Evolutionary conservation across 75 land plant genomes (phyloP).

Genomic region (Selaginella moellendorffii): DNA sequence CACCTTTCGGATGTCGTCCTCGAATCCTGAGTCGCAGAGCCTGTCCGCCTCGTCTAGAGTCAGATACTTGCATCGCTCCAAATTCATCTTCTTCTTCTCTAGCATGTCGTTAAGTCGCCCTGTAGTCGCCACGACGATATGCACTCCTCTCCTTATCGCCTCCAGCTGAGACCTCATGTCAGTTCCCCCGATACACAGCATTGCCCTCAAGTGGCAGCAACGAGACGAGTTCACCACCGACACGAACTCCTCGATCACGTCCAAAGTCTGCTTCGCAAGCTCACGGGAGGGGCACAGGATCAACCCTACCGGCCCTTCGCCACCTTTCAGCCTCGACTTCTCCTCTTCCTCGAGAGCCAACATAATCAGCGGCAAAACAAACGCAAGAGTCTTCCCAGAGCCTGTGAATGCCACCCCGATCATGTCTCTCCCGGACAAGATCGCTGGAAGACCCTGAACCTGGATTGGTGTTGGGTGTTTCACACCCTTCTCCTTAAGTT

Average conservation of each 20-base stretch:
- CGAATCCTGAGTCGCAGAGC: constrained; percentile 76
- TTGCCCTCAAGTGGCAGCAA: constrained; percentile 86
- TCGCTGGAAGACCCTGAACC: constrained; percentile 84
- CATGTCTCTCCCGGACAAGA: constrained; percentile 81
- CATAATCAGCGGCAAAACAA: constrained; percentile 79
- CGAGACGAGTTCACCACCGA: constrained; percentile 65
- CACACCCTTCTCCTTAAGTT: constrained; percentile 61
- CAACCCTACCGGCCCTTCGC: constrained; percentile 85
- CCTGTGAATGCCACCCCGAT: constrained; percentile 95
- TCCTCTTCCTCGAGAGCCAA: constrained; percentile 75
- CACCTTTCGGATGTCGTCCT: constrained; percentile 80
- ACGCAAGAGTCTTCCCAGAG: constrained; percentile 84
- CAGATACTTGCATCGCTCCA: constrained; percentile 83
- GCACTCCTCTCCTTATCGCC: too few relatives aligned
- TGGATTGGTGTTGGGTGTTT: constrained; percentile 81
- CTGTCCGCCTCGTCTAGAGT: constrained; percentile 84
- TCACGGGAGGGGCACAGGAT: constrained; percentile 84
- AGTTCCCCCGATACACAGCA: too few relatives aligned
- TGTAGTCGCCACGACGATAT: too few relatives aligned
- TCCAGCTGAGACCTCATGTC: too few relatives aligned
- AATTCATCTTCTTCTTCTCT: constrained; percentile 87
- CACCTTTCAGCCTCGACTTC: constrained; percentile 56
- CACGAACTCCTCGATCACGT: constrained; percentile 73
- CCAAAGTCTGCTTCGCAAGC: constrained; percentile 85
- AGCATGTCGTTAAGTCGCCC: constrained; percentile 88